Evolutionary conservation across 805 yeast genomes (phyloP).

Genomic region (Kodamaea nitidulidarum): DNA sequence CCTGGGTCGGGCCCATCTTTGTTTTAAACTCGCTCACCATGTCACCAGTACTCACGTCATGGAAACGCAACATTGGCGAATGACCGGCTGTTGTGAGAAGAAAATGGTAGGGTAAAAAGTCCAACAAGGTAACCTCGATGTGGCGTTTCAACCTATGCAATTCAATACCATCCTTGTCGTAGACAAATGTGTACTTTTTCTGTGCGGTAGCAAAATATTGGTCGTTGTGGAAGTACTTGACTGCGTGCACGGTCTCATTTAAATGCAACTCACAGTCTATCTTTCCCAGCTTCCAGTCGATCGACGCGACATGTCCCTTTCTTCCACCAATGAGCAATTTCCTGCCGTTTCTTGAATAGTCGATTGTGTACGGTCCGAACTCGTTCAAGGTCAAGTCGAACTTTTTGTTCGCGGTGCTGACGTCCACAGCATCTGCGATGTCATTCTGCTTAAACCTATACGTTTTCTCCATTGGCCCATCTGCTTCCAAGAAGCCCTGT

Average conservation of each 20-base stretch:
- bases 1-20: constrained; percentile 83
- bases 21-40: constrained; percentile 81
- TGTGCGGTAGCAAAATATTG: constrained; percentile 97
- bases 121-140: constrained; percentile 75
- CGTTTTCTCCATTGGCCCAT: constrained; percentile 86
- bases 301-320: constrained; percentile 92
- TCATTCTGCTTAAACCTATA: constrained; percentile 80
- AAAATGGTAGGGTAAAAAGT: constrained; percentile 90
- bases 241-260: constrained; percentile 87
- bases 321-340: constrained; percentile 79
- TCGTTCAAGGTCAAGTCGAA: constrained; percentile 69
- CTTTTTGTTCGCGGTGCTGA: constrained; percentile 66
- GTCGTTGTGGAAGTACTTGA: constrained; percentile 85
- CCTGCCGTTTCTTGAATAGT: constrained; percentile 86
- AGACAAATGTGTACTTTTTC: constrained; percentile 87
- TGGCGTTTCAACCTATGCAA: constrained; percentile 89
- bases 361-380: constrained; percentile 81
- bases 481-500: constrained; percentile 85
- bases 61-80: constrained; percentile 84
- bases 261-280: constrained; percentile 78
- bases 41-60: constrained; percentile 91
- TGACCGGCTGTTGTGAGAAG: constrained; percentile 84
- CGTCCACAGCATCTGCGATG: constrained; percentile 70
- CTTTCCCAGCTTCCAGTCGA: constrained; percentile 91
- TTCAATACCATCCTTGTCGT: constrained; percentile 88